These are phyloP conservation scores for Citrullus colocynthis DNA, from an alignment of 306 rosid species.

Conservation along the genomic window DNA sequence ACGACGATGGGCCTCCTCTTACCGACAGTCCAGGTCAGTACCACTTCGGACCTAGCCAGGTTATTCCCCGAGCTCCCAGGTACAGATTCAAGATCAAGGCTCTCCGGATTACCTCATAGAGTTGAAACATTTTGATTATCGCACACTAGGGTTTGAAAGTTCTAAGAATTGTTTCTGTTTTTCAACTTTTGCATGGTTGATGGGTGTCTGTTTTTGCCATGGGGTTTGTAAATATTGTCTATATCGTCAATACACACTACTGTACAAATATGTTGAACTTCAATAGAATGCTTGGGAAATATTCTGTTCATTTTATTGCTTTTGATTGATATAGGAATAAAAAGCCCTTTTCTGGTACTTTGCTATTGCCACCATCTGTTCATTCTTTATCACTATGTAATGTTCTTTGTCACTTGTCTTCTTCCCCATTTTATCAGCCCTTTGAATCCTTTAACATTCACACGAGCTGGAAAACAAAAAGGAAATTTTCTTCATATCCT, in stretches of 20 bases:
- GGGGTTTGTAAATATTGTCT: neutral
- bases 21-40: slow-evolving; percentile 55
- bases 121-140: slow-evolving; percentile 5
- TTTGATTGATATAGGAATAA: neutral
- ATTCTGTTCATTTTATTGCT: neutral
- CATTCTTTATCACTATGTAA: neutral
- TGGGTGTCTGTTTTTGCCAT: neutral
- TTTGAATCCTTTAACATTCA: neutral
- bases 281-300: neutral
- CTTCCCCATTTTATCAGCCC: neutral
- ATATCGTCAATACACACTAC: neutral
- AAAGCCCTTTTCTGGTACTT: neutral
- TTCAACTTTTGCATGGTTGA: neutral
- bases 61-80: slow-evolving; percentile 64
- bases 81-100: slow-evolving; percentile 72
- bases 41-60: slow-evolving; percentile 91
- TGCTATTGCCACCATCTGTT: neutral
- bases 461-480: neutral
- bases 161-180: neutral
- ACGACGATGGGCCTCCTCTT: slow-evolving; percentile 84
- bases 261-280: neutral
- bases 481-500: neutral
- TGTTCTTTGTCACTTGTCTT: neutral
- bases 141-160: neutral
- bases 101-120: slow-evolving; percentile 35